Evolutionary conservation across 1,284 basidiomycete species (phyloP).

Genomic region (Apiotrichum montevideense): DNA sequence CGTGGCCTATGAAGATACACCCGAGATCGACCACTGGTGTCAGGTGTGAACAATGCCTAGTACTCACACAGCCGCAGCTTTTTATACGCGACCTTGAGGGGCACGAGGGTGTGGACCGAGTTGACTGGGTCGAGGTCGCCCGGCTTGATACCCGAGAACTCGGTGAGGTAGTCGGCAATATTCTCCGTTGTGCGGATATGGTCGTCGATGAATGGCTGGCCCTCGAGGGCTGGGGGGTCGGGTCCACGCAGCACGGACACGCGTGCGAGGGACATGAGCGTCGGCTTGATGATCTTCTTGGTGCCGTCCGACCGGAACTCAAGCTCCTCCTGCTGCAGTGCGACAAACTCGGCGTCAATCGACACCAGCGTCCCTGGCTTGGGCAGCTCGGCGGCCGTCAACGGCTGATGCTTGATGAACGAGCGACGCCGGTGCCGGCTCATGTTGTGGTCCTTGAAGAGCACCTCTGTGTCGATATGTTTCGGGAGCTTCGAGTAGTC

Average conservation of each 20-base stretch:
- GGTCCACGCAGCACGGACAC: slow-evolving; percentile 89
- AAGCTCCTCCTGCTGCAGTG: slow-evolving; percentile 93
- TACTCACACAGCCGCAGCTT: slow-evolving; percentile 68
- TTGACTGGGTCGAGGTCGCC: slow-evolving; percentile 83
- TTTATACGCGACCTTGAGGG: slow-evolving; percentile 94
- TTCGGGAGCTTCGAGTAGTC: slow-evolving; percentile 64
- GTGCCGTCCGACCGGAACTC: slow-evolving; percentile 93
- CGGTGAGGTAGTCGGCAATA: slow-evolving; percentile 93
- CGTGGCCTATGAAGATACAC: slow-evolving; percentile 96
- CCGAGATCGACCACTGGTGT: slow-evolving; percentile 73
- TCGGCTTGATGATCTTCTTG: slow-evolving; percentile 84
- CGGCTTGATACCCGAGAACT: slow-evolving; percentile 90
- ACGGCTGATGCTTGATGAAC: slow-evolving; percentile 68
- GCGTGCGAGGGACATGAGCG: slow-evolving; percentile 82
- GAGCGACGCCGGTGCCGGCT: slow-evolving; percentile 71
- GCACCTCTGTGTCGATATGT: slow-evolving; percentile 64
- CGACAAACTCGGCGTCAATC: slow-evolving; percentile 97
- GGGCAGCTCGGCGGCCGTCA: slow-evolving; percentile 73
- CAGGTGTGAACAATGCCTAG: background rate
- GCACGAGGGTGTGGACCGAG: slow-evolving; percentile 84
- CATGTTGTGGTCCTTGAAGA: slow-evolving; percentile 81
- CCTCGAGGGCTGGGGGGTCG: slow-evolving; percentile 59
- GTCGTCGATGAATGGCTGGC: slow-evolving; percentile 92
- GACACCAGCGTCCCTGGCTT: slow-evolving; percentile 78
- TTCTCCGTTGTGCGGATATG: slow-evolving; percentile 92